phyloP scores from a whole-genome alignment of 164 flowering plant species.

The Stephania japonica region DNA sequence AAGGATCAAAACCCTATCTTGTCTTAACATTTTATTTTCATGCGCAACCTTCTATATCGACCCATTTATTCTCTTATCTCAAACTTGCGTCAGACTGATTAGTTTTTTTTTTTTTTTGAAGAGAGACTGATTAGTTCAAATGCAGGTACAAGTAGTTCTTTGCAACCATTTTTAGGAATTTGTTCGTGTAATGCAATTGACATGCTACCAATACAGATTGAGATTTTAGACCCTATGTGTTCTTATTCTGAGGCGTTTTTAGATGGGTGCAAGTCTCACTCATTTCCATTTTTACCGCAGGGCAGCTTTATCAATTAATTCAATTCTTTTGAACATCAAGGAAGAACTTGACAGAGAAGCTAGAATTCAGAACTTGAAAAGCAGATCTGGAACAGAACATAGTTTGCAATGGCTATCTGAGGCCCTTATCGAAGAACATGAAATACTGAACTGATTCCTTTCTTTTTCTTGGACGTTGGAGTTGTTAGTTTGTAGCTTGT shows the following conservation, averaged over 20 bases:
- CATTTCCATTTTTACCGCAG: neutral
- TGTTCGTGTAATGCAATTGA: neutral
- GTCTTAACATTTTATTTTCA: neutral
- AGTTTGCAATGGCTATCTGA: neutral
- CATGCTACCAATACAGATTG: neutral
- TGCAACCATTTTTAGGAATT: neutral
- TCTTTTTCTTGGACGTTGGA: neutral
- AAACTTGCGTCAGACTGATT: neutral
- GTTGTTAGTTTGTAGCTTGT: neutral
- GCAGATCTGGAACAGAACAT: neutral
- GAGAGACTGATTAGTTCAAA: neutral
- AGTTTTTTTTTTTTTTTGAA: too few species aligned
- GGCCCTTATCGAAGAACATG: neutral
- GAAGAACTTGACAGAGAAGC: neutral
- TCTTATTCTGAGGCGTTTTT: neutral
- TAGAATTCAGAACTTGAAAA: constrained; percentile 1
- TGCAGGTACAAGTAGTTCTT: neutral
- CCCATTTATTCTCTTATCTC: neutral
- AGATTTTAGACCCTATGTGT: neutral
- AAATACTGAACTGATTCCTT: neutral
- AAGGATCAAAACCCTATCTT: neutral
- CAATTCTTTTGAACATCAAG: neutral
- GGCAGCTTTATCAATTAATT: neutral
- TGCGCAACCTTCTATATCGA: neutral
- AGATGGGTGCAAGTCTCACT: neutral